A percentile compares a stretch with the other conserved stretches of the same genome.
phyloP scores from a whole-genome alignment of 176 grass and related monocot species.

The Elaeis guineensis region DNA sequence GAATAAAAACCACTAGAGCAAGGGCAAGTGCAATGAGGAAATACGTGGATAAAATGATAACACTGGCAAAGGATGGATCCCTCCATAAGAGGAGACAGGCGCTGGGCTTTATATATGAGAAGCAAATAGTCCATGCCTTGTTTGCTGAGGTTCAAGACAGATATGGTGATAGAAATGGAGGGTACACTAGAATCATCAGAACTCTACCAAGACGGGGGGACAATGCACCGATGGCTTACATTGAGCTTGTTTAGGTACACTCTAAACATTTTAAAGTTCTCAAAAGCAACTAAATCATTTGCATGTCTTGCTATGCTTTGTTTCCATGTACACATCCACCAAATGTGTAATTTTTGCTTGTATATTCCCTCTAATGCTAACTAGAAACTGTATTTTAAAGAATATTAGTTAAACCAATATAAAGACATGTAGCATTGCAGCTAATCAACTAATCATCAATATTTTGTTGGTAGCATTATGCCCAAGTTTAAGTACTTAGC shows the following conservation, averaged over 20 bases:
- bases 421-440: too few relatives aligned
- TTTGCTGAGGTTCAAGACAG: slow-evolving; percentile 75
- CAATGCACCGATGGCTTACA: slow-evolving; percentile 91
- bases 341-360: too few relatives aligned
- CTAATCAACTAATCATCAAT: too few relatives aligned
- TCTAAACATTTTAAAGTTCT: too few relatives aligned
- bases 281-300: too few relatives aligned
- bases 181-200: slow-evolving; percentile 81
- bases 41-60: slow-evolving; percentile 86
- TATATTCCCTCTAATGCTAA: too few relatives aligned
- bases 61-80: slow-evolving; percentile 75
- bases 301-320: too few relatives aligned
- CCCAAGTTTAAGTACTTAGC: too few relatives aligned
- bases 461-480: too few relatives aligned
- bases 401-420: too few relatives aligned
- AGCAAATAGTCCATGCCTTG: slow-evolving; percentile 72
- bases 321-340: too few relatives aligned
- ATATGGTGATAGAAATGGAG: slow-evolving; percentile 76
- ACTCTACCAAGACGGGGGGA: slow-evolving; percentile 79
- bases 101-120: slow-evolving; percentile 81
- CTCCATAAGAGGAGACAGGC: slow-evolving; percentile 96
- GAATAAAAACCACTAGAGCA: slow-evolving; percentile 84
- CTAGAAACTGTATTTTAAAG: too few relatives aligned
- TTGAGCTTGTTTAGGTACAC: slow-evolving; percentile 77
- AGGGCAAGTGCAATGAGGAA: slow-evolving; percentile 87